Base-by-base conservation (phyloP, 345 rosid species). In the Eucalyptus albens region DNA sequence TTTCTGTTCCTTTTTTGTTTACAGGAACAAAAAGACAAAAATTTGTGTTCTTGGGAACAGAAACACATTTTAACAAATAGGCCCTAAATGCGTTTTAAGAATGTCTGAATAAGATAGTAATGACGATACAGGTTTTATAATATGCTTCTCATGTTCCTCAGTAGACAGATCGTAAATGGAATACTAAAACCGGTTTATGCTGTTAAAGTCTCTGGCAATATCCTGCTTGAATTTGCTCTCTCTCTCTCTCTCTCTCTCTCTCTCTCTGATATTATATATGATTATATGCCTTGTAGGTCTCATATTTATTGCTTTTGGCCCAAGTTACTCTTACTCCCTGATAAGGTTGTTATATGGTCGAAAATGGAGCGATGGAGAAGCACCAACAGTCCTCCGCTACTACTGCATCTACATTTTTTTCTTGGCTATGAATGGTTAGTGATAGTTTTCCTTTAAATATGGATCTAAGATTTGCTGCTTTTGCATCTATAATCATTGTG, bases 361-460 rank as follows among this genome's bases (percentile, higher is more conserved):
- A 87, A 97, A 95, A 94, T 98, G 99, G 99, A 98, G 99, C 72
- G 99, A 97, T 87, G 99, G 99, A 89, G 99, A 98, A 93, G 99
- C 97, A 53, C 93, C 99, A 49, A 60, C 90, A 9, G 99, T 97
- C 65, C 97, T 97, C 62, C 95, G 92, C 86, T 98, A 95, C 91
- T 98, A 97, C 89, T 98, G 97, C 92, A 88, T 96, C 87, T 97
- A 97, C 91, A 92, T 98, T 91, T 93, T 96, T 91, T 93, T 95
- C 49, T 81, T 91, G 89, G 90, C 92, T 8, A 88, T 91, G 92
- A 91, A 91, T 87, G 90, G 92, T 91, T 81, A 60, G 92, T 91
- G 81, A 37, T 90, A 8, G 26, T 77, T 77, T 67, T 77, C 24
- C 15, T 77, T 77, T 22, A 77, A 40, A 77, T 77, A 21, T 77